These are phyloP conservation scores for Euphorbia corollata DNA, from an alignment of 441 rosid genomes.

Conservation along the genomic window DNA sequence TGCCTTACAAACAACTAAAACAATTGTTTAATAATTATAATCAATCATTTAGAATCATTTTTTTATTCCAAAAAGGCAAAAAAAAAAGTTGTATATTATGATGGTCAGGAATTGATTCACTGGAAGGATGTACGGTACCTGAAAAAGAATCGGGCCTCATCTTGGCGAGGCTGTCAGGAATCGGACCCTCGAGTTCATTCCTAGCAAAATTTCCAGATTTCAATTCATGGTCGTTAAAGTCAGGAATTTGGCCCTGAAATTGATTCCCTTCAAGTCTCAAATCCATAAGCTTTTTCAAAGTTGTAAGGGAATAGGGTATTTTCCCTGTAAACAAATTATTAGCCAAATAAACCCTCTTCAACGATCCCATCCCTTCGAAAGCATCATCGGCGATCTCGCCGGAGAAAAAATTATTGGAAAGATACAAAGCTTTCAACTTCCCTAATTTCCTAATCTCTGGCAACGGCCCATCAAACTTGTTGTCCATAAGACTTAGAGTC, in stretches of 20 bases:
- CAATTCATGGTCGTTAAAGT: constrained; percentile 35
- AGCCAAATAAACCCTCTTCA: constrained; percentile 64
- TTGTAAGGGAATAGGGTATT: constrained; percentile 49
- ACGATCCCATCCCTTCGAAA: constrained; percentile 52
- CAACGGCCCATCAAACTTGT: constrained; percentile 48
- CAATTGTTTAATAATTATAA: no score
- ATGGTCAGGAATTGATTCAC: no score
- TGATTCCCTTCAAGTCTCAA: constrained; percentile 64
- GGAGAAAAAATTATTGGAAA: constrained; percentile 57
- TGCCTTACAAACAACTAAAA: no score
- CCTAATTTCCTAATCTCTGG: constrained; percentile 49
- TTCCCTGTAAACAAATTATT: constrained; percentile 50
- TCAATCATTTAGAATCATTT: no score
- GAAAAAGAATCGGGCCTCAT: constrained; percentile 48
- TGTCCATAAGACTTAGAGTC: constrained; percentile 68
- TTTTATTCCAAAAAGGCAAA: no score
- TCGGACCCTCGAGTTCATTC: constrained; percentile 72
- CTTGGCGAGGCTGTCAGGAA: constrained; percentile 50
- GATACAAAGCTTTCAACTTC: constrained; percentile 49
- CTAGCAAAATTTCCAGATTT: constrained; percentile 45
- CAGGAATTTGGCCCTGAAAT: constrained; percentile 56
- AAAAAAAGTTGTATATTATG: no score
- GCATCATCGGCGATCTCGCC: constrained; percentile 59
- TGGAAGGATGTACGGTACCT: constrained; percentile 30
- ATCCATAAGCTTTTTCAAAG: constrained; percentile 48